These are phyloP conservation scores for Gossypium australe DNA, from an alignment of 345 rosid genomes.

Conservation along the genomic window DNA sequence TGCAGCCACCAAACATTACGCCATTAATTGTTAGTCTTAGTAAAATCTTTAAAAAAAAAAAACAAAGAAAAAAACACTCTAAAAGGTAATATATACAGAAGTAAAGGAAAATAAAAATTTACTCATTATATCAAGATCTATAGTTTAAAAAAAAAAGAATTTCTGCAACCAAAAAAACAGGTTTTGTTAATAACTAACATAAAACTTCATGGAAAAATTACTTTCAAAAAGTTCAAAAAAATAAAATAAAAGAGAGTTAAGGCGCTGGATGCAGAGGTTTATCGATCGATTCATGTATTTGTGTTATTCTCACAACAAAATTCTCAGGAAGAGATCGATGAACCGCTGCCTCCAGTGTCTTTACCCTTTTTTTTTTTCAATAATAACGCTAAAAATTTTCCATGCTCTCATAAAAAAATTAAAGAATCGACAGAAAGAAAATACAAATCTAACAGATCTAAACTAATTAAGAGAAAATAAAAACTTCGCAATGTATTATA, in stretches of 20 bases:
- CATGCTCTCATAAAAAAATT: background rate
- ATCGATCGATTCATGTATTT: slow-evolving; percentile 85
- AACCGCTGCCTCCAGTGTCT: slow-evolving; percentile 99
- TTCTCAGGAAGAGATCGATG: slow-evolving; percentile 92
- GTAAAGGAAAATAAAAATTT: background rate
- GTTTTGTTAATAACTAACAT: background rate
- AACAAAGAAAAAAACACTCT: background rate
- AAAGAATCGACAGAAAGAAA: background rate
- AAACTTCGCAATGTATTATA: background rate
- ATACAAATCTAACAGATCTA: background rate
- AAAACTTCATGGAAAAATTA: background rate
- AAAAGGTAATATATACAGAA: background rate
- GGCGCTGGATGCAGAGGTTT: slow-evolving; percentile 99
- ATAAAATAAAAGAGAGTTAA: slow-evolving; percentile 10
- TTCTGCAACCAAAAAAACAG: slow-evolving; percentile 7
- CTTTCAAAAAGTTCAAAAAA: background rate
- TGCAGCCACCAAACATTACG: slow-evolving; percentile 4
- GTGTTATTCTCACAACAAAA: slow-evolving; percentile 18
- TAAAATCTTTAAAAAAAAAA: background rate
- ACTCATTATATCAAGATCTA: background rate
- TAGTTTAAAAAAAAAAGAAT: background rate
- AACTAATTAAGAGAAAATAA: background rate
- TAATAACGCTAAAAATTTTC: background rate
- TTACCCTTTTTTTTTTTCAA: slow-evolving; percentile 13
- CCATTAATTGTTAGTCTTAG: background rate